A percentile compares a stretch with the other conserved stretches of the same genome.
Conservation (phyloP, 2,329 filamentous ascomycete species). For the Didymella segeticola region DNA sequence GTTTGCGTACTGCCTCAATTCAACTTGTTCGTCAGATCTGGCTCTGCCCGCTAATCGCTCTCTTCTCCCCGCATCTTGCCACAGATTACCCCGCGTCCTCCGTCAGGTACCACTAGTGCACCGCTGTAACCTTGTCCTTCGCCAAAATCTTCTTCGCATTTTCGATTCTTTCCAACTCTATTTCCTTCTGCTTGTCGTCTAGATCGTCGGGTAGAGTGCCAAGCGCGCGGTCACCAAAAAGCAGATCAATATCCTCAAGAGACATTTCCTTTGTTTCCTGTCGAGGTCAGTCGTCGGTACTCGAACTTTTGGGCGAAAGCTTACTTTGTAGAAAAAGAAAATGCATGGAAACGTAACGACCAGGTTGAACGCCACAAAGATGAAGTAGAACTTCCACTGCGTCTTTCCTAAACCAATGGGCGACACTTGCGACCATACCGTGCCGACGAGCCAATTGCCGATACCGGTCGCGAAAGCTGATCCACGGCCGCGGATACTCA, state of each 20-base stretch:
- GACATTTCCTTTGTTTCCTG: slow-evolving; percentile 52
- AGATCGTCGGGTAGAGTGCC: slow-evolving; percentile 56
- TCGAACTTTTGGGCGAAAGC: background rate
- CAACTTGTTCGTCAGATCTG: background rate
- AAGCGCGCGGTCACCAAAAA: slow-evolving; percentile 62
- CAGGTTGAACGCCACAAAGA: slow-evolving; percentile 62
- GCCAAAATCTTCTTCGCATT: slow-evolving; percentile 24
- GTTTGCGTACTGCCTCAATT: background rate
- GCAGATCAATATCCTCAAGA: slow-evolving; percentile 65
- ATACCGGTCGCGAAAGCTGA: slow-evolving; percentile 65
- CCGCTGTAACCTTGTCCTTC: slow-evolving; percentile 8
- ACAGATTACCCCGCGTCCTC: background rate
- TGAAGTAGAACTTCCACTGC: slow-evolving; percentile 63
- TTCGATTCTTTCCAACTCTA: slow-evolving; percentile 32
- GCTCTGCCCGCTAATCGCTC: background rate
- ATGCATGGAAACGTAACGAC: slow-evolving; percentile 55
- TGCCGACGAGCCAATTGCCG: slow-evolving; percentile 66
- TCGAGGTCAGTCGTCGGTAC: background rate
- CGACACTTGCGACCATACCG: slow-evolving; percentile 65
- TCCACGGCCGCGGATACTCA: slow-evolving; percentile 68
- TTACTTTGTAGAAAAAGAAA: slow-evolving; percentile 58
- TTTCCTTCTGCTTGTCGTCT: slow-evolving; percentile 35
- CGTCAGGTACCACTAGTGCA: background rate
- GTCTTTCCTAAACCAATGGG: slow-evolving; percentile 60
- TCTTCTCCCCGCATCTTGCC: background rate